A percentile compares a stretch with the other conserved stretches of the same genome.
These are phyloP conservation scores for Coniochaeta ligniaria DNA, from an alignment of 2,329 filamentous ascomycete species.

Conservation along the genomic window DNA sequence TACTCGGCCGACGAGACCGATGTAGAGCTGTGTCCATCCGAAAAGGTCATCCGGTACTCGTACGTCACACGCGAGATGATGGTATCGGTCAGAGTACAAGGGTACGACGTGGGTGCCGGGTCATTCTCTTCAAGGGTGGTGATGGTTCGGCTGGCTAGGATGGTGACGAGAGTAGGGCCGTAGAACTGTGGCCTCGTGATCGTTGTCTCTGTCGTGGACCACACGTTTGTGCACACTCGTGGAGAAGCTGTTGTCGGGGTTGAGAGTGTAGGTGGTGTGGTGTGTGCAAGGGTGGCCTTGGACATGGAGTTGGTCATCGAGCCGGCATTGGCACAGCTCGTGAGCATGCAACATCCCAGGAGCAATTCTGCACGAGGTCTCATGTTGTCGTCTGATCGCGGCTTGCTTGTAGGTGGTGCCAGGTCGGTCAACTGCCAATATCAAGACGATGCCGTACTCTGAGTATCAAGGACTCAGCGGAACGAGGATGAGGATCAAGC, in stretches of 20 bases:
- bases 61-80: constrained; percentile 4
- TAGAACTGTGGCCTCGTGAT: not conserved
- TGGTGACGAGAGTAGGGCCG: not conserved
- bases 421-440: not conserved
- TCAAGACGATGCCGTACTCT: not conserved
- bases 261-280: not conserved
- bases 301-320: not conserved
- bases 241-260: not conserved
- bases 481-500: not conserved
- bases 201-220: not conserved
- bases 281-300: not conserved
- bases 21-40: not conserved
- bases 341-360: not conserved
- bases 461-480: not conserved
- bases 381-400: not conserved
- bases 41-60: constrained; percentile 4
- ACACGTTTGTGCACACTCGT: not conserved
- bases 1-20: not conserved
- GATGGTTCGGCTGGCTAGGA: not conserved
- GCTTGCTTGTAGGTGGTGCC: not conserved
- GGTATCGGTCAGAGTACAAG: constrained; percentile 5
- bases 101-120: constrained; percentile 1
- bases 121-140: not conserved
- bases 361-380: not conserved
- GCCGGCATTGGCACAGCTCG: not conserved